phyloP scores from a whole-genome alignment of 1,139 yeast species.

The Saccharomyces hybrid region DNA sequence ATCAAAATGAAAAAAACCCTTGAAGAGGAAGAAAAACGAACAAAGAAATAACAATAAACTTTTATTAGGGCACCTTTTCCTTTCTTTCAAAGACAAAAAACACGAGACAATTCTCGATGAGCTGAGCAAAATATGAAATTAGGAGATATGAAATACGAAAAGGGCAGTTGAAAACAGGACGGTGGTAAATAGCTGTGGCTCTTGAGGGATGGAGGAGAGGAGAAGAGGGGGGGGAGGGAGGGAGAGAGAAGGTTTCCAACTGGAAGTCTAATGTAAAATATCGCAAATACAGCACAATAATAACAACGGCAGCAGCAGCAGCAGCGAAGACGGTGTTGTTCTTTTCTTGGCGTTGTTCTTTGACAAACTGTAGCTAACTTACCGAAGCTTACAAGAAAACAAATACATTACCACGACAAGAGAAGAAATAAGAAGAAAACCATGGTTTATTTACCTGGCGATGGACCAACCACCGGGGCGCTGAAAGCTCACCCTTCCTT shows the following conservation, averaged over 20 bases:
- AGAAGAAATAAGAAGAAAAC: too few species aligned
- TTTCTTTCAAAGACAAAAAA: neutral
- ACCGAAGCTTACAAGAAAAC: neutral
- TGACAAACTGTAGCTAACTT: neutral
- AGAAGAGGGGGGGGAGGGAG: neutral
- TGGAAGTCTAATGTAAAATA: neutral
- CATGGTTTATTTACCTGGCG: too few species aligned
- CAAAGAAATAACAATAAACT: neutral
- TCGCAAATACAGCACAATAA: neutral
- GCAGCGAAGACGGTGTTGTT: neutral
- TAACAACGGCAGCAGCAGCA: neutral
- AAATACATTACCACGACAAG: neutral
- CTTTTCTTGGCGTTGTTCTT: neutral
- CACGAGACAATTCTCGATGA: neutral
- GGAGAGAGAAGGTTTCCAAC: neutral
- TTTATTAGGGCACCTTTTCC: neutral
- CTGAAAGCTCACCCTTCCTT: too few species aligned
- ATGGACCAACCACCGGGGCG: too few species aligned
- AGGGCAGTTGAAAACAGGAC: neutral
- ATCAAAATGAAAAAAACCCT: neutral
- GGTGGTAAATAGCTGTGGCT: neutral
- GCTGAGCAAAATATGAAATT: neutral
- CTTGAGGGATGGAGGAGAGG: neutral
- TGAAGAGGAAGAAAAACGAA: too few species aligned
- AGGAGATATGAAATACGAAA: neutral